A percentile compares a stretch with the other conserved stretches of the same genome.
These are phyloP conservation scores for Nothophoma quercina DNA, from an alignment of 2,329 filamentous ascomycete species.

Conservation along the genomic window DNA sequence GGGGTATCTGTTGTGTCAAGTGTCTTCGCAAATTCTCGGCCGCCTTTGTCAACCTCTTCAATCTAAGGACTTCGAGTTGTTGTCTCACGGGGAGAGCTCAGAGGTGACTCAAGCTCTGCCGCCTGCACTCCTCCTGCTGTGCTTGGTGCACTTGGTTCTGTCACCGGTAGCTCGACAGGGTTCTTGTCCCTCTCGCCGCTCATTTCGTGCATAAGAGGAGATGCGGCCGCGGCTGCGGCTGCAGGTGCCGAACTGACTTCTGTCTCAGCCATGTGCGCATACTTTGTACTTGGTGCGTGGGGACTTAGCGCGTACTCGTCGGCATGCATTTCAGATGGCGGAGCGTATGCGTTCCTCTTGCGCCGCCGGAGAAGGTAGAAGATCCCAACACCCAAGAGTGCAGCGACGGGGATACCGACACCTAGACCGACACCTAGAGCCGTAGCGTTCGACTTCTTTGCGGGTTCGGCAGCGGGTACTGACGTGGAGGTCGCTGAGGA, in stretches of 20 bases:
- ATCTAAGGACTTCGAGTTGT: neutral
- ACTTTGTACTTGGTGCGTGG: slow-evolving; percentile 1
- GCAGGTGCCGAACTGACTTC: neutral
- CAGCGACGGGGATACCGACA: slow-evolving; percentile 14
- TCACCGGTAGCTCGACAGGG: slow-evolving; percentile 1
- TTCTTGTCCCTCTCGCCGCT: neutral
- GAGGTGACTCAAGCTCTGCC: slow-evolving; percentile 2
- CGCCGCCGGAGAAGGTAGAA: slow-evolving; percentile 15
- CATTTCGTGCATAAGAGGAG: slow-evolving; percentile 1
- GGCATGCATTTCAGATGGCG: slow-evolving; percentile 1
- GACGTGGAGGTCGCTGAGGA: slow-evolving; percentile 7
- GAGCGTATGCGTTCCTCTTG: neutral
- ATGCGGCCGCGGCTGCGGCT: neutral
- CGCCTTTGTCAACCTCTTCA: too few species aligned
- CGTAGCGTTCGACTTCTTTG: slow-evolving; percentile 12
- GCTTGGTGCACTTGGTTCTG: neutral
- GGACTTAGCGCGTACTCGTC: slow-evolving; percentile 2
- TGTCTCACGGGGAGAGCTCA: neutral
- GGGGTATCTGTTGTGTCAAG: too few species aligned
- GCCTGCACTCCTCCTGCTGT: neutral
- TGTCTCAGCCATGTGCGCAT: slow-evolving; percentile 2
- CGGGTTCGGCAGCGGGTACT: neutral
- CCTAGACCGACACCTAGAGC: slow-evolving; percentile 18
- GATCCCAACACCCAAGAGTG: slow-evolving; percentile 4
- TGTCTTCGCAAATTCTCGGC: too few species aligned